Evolutionary conservation across 768 basidiomycete genomes (phyloP).

Genomic region (Leccinellum albellum): DNA sequence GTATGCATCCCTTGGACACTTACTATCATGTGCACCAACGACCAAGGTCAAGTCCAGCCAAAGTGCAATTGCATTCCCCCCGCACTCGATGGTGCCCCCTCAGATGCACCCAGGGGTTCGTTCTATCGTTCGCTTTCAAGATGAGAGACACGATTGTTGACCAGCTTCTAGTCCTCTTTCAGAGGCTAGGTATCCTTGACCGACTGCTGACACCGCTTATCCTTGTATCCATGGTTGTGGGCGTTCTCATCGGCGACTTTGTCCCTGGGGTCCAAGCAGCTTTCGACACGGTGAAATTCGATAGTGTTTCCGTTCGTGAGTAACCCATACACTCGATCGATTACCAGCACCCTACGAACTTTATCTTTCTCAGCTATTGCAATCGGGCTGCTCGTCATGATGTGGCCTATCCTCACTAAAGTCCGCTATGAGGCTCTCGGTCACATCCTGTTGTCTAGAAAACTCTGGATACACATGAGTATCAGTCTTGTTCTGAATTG

Average conservation of each 20-base stretch:
- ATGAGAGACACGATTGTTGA: not conserved
- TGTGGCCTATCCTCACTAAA: constrained; percentile 79
- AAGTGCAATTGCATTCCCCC: not conserved
- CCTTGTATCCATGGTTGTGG: constrained; percentile 68
- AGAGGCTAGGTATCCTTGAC: constrained; percentile 49
- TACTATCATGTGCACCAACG: not conserved
- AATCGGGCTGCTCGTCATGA: constrained; percentile 80
- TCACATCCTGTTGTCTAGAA: constrained; percentile 44
- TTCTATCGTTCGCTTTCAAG: not conserved
- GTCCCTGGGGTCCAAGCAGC: constrained; percentile 55
- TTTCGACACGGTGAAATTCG: constrained; percentile 59
- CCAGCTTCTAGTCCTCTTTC: constrained; percentile 32
- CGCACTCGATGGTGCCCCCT: not conserved
- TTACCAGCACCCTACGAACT: not conserved
- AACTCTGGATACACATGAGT: constrained; percentile 63
- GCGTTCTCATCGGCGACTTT: constrained; percentile 71
- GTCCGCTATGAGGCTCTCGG: constrained; percentile 75
- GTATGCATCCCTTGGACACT: no score
- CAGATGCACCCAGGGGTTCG: constrained; percentile 3
- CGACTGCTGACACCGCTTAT: constrained; percentile 63
- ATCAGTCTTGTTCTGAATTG: constrained; percentile 74
- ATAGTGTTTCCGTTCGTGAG: constrained; percentile 77
- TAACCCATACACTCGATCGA: constrained; percentile 8
- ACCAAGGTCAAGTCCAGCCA: not conserved
- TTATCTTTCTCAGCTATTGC: constrained; percentile 55